A percentile compares a stretch with the other conserved stretches of the same genome.
Evolutionary conservation across 805 yeast genomes (phyloP).

Genomic region (Jamesozyma gamospora): DNA sequence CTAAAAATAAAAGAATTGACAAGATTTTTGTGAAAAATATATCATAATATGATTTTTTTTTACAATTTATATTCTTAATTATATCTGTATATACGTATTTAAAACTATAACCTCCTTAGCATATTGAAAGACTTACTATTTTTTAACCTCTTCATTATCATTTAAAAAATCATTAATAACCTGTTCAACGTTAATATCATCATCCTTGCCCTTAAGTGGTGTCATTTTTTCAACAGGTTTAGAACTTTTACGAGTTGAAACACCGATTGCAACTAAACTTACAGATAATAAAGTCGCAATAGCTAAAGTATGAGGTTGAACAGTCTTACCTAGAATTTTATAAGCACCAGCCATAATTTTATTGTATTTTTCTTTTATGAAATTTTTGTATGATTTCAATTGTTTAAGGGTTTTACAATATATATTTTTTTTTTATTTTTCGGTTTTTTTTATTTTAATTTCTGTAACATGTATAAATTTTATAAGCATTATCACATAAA

Average conservation of each 20-base stretch:
- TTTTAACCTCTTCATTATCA: conserved; percentile 5
- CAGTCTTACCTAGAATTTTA: conserved; percentile 70
- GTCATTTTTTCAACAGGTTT: not conserved
- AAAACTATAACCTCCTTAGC: not conserved
- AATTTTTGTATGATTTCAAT: too few relatives aligned
- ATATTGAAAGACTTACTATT: not conserved
- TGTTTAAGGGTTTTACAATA: too few relatives aligned
- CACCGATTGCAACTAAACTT: conserved; percentile 6
- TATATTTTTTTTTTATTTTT: too few relatives aligned
- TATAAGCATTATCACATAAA: too few relatives aligned
- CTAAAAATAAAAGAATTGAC: conserved; percentile 2
- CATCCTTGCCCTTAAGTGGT: conserved; percentile 1
- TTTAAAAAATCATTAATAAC: conserved; percentile 18
- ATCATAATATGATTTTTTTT: not conserved
- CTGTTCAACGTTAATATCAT: conserved; percentile 21
- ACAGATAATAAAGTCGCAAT: conserved; percentile 45
- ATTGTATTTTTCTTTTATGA: too few relatives aligned
- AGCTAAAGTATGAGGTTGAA: conserved; percentile 78
- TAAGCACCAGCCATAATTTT: conserved; percentile 48
- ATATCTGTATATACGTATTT: not conserved
- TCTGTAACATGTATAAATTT: too few relatives aligned
- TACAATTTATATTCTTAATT: not conserved
- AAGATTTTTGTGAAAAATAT: conserved; percentile 3
- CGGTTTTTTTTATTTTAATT: too few relatives aligned
- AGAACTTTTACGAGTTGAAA: not conserved